phyloP scores from a whole-genome alignment of 2,329 filamentous ascomycete genomes.

The Phyllosticta citriasiana region DNA sequence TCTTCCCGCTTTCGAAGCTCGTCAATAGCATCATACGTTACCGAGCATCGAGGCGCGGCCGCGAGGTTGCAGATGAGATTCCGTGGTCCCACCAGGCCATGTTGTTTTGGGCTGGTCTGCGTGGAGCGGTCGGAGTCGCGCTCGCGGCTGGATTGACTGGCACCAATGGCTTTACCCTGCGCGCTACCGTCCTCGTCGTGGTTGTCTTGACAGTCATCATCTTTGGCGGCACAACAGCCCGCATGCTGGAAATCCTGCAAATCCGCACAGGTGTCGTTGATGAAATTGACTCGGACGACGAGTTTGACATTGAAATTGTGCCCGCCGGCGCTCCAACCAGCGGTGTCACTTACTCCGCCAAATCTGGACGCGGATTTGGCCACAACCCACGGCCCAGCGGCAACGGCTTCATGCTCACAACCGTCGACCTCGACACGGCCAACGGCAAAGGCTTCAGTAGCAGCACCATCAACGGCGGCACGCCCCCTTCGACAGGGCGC shows the following conservation, averaged over 20 bases:
- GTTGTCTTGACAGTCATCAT: conserved; percentile 98
- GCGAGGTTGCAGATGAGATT: conserved; percentile 73
- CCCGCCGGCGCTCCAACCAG: conserved; percentile 43
- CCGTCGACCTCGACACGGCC: conserved; percentile 30
- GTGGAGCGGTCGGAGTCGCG: conserved; percentile 91
- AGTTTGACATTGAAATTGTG: conserved; percentile 83
- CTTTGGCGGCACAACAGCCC: conserved; percentile 91
- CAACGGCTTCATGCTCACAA: conserved; percentile 47
- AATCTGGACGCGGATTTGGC: conserved; percentile 65
- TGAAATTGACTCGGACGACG: conserved; percentile 94
- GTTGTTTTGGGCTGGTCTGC: conserved; percentile 98
- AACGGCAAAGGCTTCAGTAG: conserved; percentile 49
- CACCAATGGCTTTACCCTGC: conserved; percentile 69
- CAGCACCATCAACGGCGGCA: conserved; percentile 39
- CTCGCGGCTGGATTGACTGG: conserved; percentile 81
- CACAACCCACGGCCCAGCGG: conserved; percentile 53
- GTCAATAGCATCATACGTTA: conserved; percentile 94
- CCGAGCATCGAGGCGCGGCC: conserved; percentile 64
- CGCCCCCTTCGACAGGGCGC: conserved; percentile 25
- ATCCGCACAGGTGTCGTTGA: conserved; percentile 94
- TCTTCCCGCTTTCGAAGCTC: conserved; percentile 79
- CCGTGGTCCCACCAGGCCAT: conserved; percentile 97
- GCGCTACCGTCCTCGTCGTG: conserved; percentile 92
- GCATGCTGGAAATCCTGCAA: conserved; percentile 95
- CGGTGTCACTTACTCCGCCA: conserved; percentile 60